Conservation (phyloP, 805 yeast species). For the Torulaspora quercuum region DNA sequence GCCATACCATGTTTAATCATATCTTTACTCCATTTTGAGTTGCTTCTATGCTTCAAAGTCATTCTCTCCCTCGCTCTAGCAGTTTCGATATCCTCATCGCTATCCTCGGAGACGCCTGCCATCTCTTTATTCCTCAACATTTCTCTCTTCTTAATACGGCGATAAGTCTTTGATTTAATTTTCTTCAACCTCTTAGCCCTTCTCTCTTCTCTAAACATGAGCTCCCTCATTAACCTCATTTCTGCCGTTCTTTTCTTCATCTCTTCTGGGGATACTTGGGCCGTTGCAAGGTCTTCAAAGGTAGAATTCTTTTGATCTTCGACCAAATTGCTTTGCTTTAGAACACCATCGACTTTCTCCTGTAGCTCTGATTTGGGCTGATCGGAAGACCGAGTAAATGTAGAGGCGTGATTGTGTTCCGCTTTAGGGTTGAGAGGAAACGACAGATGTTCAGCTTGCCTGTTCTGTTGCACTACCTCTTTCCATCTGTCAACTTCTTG, state of each 20-base stretch:
- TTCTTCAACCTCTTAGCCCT: conserved; percentile 89
- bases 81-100: conserved; percentile 61
- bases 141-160: conserved; percentile 83
- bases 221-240: conserved; percentile 86
- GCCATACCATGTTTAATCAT: conserved; percentile 88
- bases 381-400: conserved; percentile 48
- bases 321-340: conserved; percentile 61
- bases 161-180: conserved; percentile 88
- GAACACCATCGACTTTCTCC: conserved; percentile 53
- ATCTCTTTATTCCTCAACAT: conserved; percentile 63
- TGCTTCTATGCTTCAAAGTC: conserved; percentile 84
- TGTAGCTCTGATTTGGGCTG: conserved; percentile 62
- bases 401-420: conserved; percentile 49
- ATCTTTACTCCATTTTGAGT: conserved; percentile 84
- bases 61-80: conserved; percentile 88
- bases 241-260: conserved; percentile 72
- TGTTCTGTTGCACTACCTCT: conserved; percentile 71
- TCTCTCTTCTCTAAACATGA: conserved; percentile 93
- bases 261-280: conserved; percentile 78
- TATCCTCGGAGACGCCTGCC: conserved; percentile 47
- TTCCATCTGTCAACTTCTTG: conserved; percentile 87
- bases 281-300: conserved; percentile 81
- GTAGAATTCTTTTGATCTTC: conserved; percentile 76
- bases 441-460: conserved; percentile 78
- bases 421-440: conserved; percentile 57